These are phyloP conservation scores for Alternaria sp. DNA, from an alignment of 2,329 filamentous ascomycete species.

Conservation along the genomic window DNA sequence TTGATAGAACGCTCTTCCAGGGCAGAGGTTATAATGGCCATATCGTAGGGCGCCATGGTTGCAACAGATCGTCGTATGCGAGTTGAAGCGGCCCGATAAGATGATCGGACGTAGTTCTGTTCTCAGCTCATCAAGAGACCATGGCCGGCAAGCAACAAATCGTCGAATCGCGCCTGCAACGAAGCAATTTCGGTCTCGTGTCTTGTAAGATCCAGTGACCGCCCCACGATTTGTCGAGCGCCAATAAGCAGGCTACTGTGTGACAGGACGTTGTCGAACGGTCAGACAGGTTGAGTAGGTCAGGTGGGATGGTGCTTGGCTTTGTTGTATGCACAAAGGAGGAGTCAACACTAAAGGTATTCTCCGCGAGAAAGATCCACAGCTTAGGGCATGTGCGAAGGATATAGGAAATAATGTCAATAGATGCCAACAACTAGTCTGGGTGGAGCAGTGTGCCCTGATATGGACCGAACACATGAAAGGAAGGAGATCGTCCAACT, in stretches of 20 bases:
- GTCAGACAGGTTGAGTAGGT: conserved; percentile 2
- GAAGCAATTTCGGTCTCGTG: conserved; percentile 6
- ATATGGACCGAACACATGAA: conserved; percentile 9
- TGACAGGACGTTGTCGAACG: neutral
- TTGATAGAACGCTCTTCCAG: conserved; percentile 16
- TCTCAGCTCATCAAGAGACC: conserved; percentile 22
- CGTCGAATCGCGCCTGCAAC: neutral
- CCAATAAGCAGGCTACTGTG: neutral
- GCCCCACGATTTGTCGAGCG: neutral
- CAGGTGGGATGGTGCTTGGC: neutral
- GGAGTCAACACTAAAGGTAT: conserved; percentile 9
- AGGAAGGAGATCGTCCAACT: conserved; percentile 21
- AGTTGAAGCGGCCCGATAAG: neutral
- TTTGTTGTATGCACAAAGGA: conserved; percentile 3
- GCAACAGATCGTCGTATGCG: neutral
- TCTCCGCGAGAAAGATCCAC: conserved; percentile 6
- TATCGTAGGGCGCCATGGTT: conserved; percentile 15
- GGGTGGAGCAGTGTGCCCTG: neutral
- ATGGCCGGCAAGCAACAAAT: conserved; percentile 17
- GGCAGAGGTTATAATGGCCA: conserved; percentile 14
- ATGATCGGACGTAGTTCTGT: conserved; percentile 7
- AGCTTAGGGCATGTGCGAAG: conserved; percentile 6
- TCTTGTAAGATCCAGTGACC: neutral
- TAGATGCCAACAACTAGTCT: conserved; percentile 1
- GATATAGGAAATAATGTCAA: conserved; percentile 10